A percentile compares a stretch with the other conserved stretches of the same genome.
Evolutionary conservation across 768 basidiomycete species (phyloP).

Genomic region (Mycena chlorophos): DNA sequence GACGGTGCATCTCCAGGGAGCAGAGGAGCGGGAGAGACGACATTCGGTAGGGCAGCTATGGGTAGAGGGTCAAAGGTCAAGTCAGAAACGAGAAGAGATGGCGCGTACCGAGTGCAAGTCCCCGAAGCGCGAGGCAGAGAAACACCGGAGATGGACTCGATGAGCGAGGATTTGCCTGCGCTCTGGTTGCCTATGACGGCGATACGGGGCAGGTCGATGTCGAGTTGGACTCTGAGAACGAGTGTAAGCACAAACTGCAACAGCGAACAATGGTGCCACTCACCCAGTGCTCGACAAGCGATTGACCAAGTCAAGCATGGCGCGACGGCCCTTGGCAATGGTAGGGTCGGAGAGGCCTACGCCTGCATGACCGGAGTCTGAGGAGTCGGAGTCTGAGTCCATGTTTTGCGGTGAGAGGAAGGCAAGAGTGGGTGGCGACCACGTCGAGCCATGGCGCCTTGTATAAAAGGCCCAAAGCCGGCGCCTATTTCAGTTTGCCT

Average conservation of each 20-base stretch:
- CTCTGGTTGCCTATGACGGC: constrained; percentile 74
- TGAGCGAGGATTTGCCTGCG: constrained; percentile 75
- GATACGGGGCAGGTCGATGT: constrained; percentile 73
- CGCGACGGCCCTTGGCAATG: constrained; percentile 42
- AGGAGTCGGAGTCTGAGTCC: background rate
- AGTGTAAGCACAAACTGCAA: background rate
- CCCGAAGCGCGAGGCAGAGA: constrained; percentile 70
- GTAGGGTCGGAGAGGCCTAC: constrained; percentile 56
- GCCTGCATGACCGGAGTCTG: background rate
- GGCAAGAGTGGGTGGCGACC: too few relatives aligned
- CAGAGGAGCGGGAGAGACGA: constrained; percentile 42
- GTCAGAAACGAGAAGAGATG: background rate
- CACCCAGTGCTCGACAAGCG: constrained; percentile 64
- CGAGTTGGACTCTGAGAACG: constrained; percentile 57
- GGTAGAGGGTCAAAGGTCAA: background rate
- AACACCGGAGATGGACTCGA: constrained; percentile 75
- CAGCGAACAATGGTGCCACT: constrained; percentile 3
- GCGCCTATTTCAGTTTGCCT: too few relatives aligned
- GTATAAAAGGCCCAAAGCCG: too few relatives aligned
- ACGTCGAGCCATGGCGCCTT: too few relatives aligned
- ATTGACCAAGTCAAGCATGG: constrained; percentile 61
- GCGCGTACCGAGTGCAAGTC: constrained; percentile 66
- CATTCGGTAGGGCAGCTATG: constrained; percentile 65
- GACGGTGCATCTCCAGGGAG: constrained; percentile 52
- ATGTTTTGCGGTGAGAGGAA: too few relatives aligned